Conservation (phyloP, 371 early-diverging fungal species). For the Apophysomyces trapeziformis region DNA sequence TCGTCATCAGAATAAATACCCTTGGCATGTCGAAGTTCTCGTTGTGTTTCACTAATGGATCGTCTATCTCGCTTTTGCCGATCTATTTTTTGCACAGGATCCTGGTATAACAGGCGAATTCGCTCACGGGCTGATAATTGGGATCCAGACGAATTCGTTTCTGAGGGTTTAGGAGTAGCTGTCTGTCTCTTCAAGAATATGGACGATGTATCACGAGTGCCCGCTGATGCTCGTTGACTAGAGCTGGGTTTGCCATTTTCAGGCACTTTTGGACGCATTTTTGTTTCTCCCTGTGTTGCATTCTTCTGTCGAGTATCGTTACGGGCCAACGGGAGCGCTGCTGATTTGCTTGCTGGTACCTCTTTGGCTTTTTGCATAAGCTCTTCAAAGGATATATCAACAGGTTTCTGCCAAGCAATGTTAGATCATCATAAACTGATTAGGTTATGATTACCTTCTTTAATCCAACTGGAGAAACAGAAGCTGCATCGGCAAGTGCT, state of each 20-base stretch:
- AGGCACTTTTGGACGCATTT: slow-evolving; percentile 13
- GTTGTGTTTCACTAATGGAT: slow-evolving; percentile 41
- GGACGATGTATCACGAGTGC: slow-evolving; percentile 21
- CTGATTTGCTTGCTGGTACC: slow-evolving; percentile 19
- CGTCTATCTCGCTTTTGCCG: slow-evolving; percentile 39
- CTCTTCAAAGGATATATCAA: slow-evolving; percentile 41
- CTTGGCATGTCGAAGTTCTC: slow-evolving; percentile 42
- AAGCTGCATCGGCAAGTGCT: not conserved
- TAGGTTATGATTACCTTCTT: not conserved
- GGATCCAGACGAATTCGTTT: not conserved
- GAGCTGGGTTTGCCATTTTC: slow-evolving; percentile 3
- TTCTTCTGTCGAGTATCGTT: slow-evolving; percentile 3
- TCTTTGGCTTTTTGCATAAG: slow-evolving; percentile 42
- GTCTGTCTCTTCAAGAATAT: not conserved
- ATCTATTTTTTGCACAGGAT: slow-evolving; percentile 26
- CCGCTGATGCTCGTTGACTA: slow-evolving; percentile 14
- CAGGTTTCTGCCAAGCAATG: slow-evolving; percentile 29
- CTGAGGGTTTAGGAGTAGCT: not conserved
- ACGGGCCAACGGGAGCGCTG: not conserved
- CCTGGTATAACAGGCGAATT: slow-evolving; percentile 17
- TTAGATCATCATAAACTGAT: not conserved
- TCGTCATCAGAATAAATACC: slow-evolving; percentile 47
- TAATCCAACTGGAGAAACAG: not conserved
- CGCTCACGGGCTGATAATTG: slow-evolving; percentile 19
- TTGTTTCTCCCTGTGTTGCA: slow-evolving; percentile 16